phyloP scores from a whole-genome alignment of 2,329 filamentous ascomycete species.

The Paracoccidioides lutzii region DNA sequence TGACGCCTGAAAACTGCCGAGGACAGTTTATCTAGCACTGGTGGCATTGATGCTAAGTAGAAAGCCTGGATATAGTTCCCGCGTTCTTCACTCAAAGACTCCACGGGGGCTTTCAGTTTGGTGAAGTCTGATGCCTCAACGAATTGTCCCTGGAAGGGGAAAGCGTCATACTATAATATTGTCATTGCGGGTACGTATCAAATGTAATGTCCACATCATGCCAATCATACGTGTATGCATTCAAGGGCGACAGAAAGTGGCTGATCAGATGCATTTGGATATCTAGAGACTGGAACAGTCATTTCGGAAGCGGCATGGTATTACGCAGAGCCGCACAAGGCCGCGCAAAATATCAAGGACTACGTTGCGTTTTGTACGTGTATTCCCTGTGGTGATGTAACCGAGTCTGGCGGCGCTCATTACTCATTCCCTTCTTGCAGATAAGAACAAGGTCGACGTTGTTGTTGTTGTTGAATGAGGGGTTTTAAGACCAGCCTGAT shows the following conservation, averaged over 20 bases:
- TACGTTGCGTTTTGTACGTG: conserved; percentile 47
- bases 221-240: not conserved
- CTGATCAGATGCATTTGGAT: not conserved
- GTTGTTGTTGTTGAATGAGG: not conserved
- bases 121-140: conserved; percentile 36
- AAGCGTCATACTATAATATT: conserved; percentile 45
- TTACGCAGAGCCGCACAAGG: conserved; percentile 41
- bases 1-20: not conserved
- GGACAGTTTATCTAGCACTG: not conserved
- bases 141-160: conserved; percentile 45
- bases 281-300: conserved; percentile 16
- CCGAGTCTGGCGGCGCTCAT: not conserved
- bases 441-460: not conserved
- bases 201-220: not conserved
- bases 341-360: conserved; percentile 39
- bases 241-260: not conserved
- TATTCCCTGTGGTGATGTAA: not conserved
- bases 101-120: conserved; percentile 25
- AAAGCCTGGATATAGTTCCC: conserved; percentile 26
- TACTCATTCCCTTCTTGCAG: not conserved
- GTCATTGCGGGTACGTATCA: conserved; percentile 32
- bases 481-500: not conserved
- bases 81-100: conserved; percentile 33
- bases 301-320: conserved; percentile 47
- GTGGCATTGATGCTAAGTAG: not conserved